These are phyloP conservation scores for Phytophthora citricola DNA, from an alignment of 352 stramenopile species.

Conservation along the genomic window DNA sequence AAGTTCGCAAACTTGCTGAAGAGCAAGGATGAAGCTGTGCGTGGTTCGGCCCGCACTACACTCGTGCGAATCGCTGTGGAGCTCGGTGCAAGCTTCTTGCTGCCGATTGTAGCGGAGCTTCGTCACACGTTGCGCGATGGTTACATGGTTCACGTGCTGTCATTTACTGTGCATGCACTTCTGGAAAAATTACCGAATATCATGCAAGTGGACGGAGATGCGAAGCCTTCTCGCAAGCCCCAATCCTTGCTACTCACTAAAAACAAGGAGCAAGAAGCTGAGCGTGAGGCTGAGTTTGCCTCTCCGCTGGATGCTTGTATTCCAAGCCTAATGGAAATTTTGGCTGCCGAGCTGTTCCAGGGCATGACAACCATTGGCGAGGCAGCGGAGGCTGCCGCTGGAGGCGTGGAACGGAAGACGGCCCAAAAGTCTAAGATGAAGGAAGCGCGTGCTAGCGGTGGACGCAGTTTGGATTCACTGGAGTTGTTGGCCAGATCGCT, in stretches of 20 bases:
- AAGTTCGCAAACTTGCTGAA: constrained; percentile 89
- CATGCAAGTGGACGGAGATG: constrained; percentile 49
- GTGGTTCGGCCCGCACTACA: constrained; percentile 92
- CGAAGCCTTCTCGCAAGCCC: constrained; percentile 25
- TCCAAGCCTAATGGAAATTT: constrained; percentile 82
- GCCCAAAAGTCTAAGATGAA: constrained; percentile 90
- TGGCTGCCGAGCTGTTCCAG: constrained; percentile 86
- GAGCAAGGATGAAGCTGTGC: constrained; percentile 93
- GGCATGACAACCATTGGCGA: constrained; percentile 46
- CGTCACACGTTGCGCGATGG: constrained; percentile 82
- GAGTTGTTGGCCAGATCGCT: constrained; percentile 84
- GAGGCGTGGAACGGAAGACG: constrained; percentile 47
- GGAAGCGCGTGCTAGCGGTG: constrained; percentile 76
- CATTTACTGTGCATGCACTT: constrained; percentile 88
- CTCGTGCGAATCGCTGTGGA: constrained; percentile 95
- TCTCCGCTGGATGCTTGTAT: constrained; percentile 83
- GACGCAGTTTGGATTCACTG: constrained; percentile 75
- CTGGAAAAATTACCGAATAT: constrained; percentile 81
- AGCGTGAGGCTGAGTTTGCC: constrained; percentile 40
- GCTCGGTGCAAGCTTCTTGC: constrained; percentile 87
- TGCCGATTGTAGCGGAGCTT: constrained; percentile 87
- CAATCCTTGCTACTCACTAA: constrained; percentile 29
- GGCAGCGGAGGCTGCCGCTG: constrained; percentile 41
- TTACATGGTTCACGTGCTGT: constrained; percentile 88
- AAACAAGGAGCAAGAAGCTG: constrained; percentile 33